phyloP scores from a whole-genome alignment of 352 stramenopile species.

The Globisporangium yorkense region DNA sequence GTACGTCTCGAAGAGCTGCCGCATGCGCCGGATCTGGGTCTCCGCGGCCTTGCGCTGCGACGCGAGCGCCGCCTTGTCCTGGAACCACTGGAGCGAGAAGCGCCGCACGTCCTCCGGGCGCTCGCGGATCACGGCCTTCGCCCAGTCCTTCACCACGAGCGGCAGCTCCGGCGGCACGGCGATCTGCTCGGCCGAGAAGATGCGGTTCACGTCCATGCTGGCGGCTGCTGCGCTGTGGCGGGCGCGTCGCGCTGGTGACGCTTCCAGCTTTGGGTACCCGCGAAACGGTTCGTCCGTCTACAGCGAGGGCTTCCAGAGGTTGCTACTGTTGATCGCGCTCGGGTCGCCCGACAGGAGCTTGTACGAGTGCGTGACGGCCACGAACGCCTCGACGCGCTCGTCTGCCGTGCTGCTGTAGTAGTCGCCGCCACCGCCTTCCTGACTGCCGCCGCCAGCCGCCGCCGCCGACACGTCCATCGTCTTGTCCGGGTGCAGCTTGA shows the following conservation, averaged over 20 bases:
- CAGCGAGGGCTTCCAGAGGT: conserved; percentile 18
- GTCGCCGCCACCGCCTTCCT: conserved; percentile 5
- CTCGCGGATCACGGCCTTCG: conserved; percentile 84
- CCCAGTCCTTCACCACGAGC: conserved; percentile 87
- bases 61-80: conserved; percentile 60
- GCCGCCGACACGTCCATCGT: conserved; percentile 25
- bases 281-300: background rate
- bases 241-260: background rate
- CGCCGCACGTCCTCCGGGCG: conserved; percentile 66
- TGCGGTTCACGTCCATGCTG: conserved; percentile 88
- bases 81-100: conserved; percentile 87
- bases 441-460: conserved; percentile 10
- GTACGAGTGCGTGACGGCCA: conserved; percentile 73
- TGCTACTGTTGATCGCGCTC: conserved; percentile 32
- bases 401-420: conserved; percentile 22
- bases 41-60: conserved; percentile 62
- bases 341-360: conserved; percentile 57
- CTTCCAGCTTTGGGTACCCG: background rate
- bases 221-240: no score
- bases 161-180: conserved; percentile 83
- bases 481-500: conserved; percentile 84
- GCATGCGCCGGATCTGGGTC: conserved; percentile 58
- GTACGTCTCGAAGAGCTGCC: conserved; percentile 72
- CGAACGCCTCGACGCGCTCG: conserved; percentile 72
- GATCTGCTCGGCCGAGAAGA: conserved; percentile 92